Evolutionary conservation across 192 early-diverging fungal genomes (phyloP).

Genomic region (Coemansia sp.): DNA sequence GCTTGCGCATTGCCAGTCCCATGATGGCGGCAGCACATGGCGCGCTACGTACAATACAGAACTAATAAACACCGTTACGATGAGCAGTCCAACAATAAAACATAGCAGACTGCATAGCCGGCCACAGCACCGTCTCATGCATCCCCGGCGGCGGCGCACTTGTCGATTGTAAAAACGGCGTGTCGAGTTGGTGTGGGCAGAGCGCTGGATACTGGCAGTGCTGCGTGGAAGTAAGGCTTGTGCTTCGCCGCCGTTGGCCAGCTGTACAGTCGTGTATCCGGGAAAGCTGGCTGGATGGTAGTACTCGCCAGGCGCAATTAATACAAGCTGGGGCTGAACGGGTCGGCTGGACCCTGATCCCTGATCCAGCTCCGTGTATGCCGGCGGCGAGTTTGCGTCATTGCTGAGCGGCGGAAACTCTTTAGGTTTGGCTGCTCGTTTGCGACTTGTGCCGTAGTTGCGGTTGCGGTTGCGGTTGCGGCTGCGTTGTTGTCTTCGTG

Average conservation of each 20-base stretch:
- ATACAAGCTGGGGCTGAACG: not conserved
- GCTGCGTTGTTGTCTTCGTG: slow-evolving; percentile 2
- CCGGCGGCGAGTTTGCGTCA: slow-evolving; percentile 10
- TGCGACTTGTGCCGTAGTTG: not conserved
- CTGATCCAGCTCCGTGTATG: slow-evolving; percentile 7
- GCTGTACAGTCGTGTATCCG: slow-evolving; percentile 37
- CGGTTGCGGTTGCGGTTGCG: not conserved
- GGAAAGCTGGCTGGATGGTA: slow-evolving; percentile 53
- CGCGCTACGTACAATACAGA: slow-evolving; percentile 10
- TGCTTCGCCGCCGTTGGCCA: slow-evolving; percentile 24
- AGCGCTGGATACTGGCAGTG: not conserved
- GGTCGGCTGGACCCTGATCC: not conserved
- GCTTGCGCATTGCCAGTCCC: slow-evolving; percentile 21
- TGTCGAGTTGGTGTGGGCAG: not conserved
- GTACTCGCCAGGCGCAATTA: slow-evolving; percentile 8
- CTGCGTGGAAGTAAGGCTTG: slow-evolving; percentile 20
- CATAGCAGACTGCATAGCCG: slow-evolving; percentile 24
- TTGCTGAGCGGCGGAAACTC: slow-evolving; percentile 32
- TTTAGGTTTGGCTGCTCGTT: slow-evolving; percentile 7
- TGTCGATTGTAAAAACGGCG: too few species aligned
- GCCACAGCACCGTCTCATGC: slow-evolving; percentile 11
- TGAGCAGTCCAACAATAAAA: slow-evolving; percentile 6
- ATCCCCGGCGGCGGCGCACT: not conserved
- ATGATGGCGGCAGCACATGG: slow-evolving; percentile 7
- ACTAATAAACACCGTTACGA: slow-evolving; percentile 10